Evolutionary conservation across 768 basidiomycete genomes (phyloP).

Genomic region (Dendrothele bispora): DNA sequence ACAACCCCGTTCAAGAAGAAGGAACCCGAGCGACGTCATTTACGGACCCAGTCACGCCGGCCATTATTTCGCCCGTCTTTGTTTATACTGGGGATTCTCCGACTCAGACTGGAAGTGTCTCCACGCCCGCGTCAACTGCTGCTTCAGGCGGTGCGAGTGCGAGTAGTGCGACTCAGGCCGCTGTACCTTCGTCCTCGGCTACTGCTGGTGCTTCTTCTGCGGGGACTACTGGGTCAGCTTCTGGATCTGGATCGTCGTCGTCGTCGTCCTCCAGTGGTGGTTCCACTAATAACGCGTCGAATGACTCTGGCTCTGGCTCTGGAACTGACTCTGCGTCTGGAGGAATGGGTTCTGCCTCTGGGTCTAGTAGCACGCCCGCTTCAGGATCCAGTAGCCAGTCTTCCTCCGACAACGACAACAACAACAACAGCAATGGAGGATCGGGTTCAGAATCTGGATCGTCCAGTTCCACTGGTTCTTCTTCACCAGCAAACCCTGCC

Average conservation of each 20-base stretch:
- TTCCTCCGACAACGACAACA: too few species aligned
- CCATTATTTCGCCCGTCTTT: constrained; percentile 42
- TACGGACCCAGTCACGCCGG: constrained; percentile 35
- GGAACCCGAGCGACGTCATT: constrained; percentile 33
- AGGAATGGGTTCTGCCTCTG: constrained; percentile 16
- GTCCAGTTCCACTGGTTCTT: too few species aligned
- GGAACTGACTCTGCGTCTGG: constrained; percentile 14
- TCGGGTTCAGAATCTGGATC: too few species aligned
- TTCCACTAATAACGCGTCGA: too few species aligned
- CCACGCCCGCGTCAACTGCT: constrained; percentile 15
- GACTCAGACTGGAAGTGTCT: constrained; percentile 32
- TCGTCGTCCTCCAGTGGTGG: too few species aligned
- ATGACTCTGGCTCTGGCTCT: neutral
- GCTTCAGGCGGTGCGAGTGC: constrained; percentile 1
- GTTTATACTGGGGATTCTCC: constrained; percentile 45
- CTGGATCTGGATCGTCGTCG: constrained; percentile 14
- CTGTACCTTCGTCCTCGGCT: constrained; percentile 33
- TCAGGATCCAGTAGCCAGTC: neutral
- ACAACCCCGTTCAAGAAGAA: constrained; percentile 48
- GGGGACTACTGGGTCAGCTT: constrained; percentile 20
- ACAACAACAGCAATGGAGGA: too few species aligned
- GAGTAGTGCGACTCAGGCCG: constrained; percentile 21
- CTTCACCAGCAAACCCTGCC: too few species aligned
- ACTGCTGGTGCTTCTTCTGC: constrained; percentile 29
- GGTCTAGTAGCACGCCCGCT: constrained; percentile 2